These are phyloP conservation scores for Didymellaceae sp. DNA, from an alignment of 2,329 filamentous ascomycete genomes.

Conservation along the genomic window DNA sequence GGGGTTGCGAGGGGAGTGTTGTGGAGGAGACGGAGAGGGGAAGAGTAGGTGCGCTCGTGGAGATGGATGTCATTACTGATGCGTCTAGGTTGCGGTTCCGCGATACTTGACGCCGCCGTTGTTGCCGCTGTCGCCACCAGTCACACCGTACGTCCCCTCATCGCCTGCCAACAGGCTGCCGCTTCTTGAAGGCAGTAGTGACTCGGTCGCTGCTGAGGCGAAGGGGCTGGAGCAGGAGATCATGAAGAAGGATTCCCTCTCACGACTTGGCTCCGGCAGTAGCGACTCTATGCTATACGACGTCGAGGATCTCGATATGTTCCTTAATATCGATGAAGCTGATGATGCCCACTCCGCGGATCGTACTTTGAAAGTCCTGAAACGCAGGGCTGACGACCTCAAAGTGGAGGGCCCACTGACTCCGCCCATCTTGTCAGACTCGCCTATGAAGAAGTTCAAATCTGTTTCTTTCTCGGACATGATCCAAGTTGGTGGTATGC, in stretches of 20 bases:
- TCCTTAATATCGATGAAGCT: slow-evolving; percentile 14
- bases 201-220: slow-evolving; percentile 44
- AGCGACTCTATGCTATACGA: slow-evolving; percentile 44
- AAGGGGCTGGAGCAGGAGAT: slow-evolving; percentile 44
- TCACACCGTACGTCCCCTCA: slow-evolving; percentile 49
- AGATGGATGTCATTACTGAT: background rate
- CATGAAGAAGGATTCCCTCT: slow-evolving; percentile 42
- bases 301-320: slow-evolving; percentile 22
- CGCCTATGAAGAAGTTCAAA: slow-evolving; percentile 50
- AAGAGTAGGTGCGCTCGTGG: slow-evolving; percentile 27
- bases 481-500: slow-evolving; percentile 43
- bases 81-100: background rate
- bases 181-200: slow-evolving; percentile 46
- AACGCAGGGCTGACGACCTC: slow-evolving; percentile 47
- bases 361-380: slow-evolving; percentile 29
- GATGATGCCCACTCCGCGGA: slow-evolving; percentile 26
- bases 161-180: slow-evolving; percentile 48
- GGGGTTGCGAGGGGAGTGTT: slow-evolving; percentile 32
- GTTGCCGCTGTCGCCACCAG: slow-evolving; percentile 52
- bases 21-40: slow-evolving; percentile 22
- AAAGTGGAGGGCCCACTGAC: slow-evolving; percentile 57
- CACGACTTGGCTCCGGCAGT: slow-evolving; percentile 40
- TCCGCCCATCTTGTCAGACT: slow-evolving; percentile 46
- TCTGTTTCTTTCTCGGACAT: slow-evolving; percentile 49
- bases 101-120: slow-evolving; percentile 55